A percentile compares a stretch with the other conserved stretches of the same genome.
phyloP scores from a whole-genome alignment of 805 yeast genomes.

The Ogataea allantospora region DNA sequence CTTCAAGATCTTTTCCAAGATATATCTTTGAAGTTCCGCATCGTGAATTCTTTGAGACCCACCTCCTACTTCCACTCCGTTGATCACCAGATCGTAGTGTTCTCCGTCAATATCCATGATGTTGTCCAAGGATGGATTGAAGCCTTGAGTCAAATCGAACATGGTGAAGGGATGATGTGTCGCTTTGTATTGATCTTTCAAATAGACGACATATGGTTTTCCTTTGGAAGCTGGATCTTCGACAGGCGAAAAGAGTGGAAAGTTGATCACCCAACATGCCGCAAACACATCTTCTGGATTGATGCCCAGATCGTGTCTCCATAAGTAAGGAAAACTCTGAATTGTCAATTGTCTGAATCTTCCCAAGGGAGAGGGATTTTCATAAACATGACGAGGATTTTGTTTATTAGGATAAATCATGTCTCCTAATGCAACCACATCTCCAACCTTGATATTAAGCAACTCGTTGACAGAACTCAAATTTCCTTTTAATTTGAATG shows the following conservation, averaged over 20 bases:
- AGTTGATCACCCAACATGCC: slow-evolving; percentile 85
- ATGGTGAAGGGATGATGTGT: slow-evolving; percentile 99
- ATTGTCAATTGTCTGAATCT: slow-evolving; percentile 75
- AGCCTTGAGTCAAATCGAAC: slow-evolving; percentile 41
- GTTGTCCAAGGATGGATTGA: slow-evolving; percentile 3
- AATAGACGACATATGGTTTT: slow-evolving; percentile 60
- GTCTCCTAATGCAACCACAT: slow-evolving; percentile 75
- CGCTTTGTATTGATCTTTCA: slow-evolving; percentile 47
- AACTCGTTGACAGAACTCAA: slow-evolving; percentile 26
- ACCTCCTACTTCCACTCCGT: slow-evolving; percentile 96
- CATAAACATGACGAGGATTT: slow-evolving; percentile 49
- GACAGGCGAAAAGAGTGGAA: slow-evolving; percentile 85
- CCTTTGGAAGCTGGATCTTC: slow-evolving; percentile 35
- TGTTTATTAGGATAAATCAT: slow-evolving; percentile 2
- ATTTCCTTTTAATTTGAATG: slow-evolving; percentile 11
- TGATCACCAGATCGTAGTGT: slow-evolving; percentile 90
- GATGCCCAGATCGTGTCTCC: slow-evolving; percentile 41
- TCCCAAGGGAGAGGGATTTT: slow-evolving; percentile 95
- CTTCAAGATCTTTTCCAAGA: slow-evolving; percentile 62
- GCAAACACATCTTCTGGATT: slow-evolving; percentile 43
- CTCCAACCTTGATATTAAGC: slow-evolving; percentile 59
- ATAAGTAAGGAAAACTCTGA: slow-evolving; percentile 47
- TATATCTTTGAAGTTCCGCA: slow-evolving; percentile 67
- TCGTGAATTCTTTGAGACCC: slow-evolving; percentile 96
- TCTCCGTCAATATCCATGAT: slow-evolving; percentile 68